These are phyloP conservation scores for Larix kaempferi DNA, from an alignment of 75 land plant species.

Conservation along the genomic window DNA sequence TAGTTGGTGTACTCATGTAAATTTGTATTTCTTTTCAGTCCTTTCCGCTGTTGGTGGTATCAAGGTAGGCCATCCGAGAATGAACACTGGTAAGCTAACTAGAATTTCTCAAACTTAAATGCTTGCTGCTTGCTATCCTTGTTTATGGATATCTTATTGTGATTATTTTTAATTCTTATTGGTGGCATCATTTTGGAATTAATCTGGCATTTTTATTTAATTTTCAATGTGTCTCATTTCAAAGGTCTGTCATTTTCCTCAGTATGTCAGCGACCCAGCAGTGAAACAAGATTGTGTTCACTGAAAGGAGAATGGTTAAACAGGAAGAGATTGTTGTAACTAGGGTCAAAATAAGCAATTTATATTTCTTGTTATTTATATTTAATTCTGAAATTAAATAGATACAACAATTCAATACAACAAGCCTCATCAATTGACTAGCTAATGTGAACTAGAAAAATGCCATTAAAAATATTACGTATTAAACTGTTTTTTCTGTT, in stretches of 20 bases:
- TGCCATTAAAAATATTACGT: not conserved
- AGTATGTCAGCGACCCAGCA: no score
- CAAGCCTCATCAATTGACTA: not conserved
- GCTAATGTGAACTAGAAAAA: not conserved
- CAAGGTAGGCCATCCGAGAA: slow-evolving; percentile 43
- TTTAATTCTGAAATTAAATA: not conserved
- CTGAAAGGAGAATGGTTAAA: not conserved
- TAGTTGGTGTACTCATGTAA: not conserved
- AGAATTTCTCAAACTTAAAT: not conserved
- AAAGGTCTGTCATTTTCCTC: not conserved
- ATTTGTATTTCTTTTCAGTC: slow-evolving; percentile 36
- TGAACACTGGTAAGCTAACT: slow-evolving; percentile 41
- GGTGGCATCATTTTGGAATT: not conserved
- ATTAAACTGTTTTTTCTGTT: no score
- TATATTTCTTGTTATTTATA: not conserved
- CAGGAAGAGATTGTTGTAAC: not conserved
- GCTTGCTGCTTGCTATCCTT: not conserved
- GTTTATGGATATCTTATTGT: not conserved
- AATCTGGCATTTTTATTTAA: not conserved
- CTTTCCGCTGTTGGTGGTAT: slow-evolving; percentile 81
- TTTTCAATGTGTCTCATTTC: not conserved
- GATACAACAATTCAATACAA: not conserved
- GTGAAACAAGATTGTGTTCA: not conserved
- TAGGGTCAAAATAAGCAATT: not conserved
- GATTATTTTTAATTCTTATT: not conserved